A percentile compares a stretch with the other conserved stretches of the same genome.
Evolutionary conservation across 441 rosid genomes (phyloP).

Genomic region (Geranium incanum): DNA sequence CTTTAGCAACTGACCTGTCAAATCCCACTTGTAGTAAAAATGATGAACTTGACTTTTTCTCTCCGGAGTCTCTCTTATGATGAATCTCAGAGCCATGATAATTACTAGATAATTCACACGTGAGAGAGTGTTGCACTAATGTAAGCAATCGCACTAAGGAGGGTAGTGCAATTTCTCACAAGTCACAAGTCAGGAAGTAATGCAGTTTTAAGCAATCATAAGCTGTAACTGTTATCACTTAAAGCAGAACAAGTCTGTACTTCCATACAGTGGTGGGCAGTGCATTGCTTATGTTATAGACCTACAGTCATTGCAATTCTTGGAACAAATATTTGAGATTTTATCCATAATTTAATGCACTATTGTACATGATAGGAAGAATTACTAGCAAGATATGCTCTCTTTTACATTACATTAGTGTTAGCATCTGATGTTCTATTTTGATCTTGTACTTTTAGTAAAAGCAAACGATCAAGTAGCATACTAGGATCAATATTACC

Average conservation of each 20-base stretch:
- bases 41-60: no score
- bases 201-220: not conserved
- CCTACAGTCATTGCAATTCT: not conserved
- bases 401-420: not conserved
- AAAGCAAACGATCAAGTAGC: constrained; percentile 57
- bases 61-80: not conserved
- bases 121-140: not conserved
- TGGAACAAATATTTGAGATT: not conserved
- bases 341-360: not conserved
- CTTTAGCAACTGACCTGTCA: not conserved
- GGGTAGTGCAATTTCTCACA: not conserved
- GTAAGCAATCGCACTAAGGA: not conserved
- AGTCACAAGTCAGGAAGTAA: not conserved
- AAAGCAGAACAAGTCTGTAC: not conserved
- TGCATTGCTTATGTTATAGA: not conserved
- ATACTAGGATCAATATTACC: constrained; percentile 77
- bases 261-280: not conserved
- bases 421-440: constrained; percentile 8
- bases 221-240: not conserved
- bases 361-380: constrained; percentile 8
- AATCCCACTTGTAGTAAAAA: not conserved
- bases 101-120: no score
- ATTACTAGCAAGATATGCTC: constrained; percentile 11
- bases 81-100: not conserved
- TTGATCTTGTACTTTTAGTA: constrained; percentile 22